These are phyloP conservation scores for Mycena indigotica DNA, from an alignment of 768 basidiomycete genomes.

Conservation along the genomic window DNA sequence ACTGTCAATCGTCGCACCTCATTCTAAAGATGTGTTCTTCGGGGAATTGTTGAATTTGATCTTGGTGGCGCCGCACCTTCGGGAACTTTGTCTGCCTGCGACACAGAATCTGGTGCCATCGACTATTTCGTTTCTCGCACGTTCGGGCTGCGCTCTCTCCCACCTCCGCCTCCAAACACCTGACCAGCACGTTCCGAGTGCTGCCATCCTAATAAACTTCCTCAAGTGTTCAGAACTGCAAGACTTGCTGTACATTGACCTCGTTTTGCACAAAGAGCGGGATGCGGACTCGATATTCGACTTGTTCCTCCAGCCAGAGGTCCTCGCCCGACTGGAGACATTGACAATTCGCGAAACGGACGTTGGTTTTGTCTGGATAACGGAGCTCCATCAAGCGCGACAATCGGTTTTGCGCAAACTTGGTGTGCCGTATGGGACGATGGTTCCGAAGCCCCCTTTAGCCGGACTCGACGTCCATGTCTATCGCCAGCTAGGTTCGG, in stretches of 20 bases:
- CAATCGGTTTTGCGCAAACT: background rate
- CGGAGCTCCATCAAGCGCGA: background rate
- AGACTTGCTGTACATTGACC: background rate
- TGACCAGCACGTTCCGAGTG: background rate
- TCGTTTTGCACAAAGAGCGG: background rate
- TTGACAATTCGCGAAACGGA: background rate
- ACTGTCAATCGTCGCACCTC: background rate
- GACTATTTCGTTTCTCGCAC: background rate
- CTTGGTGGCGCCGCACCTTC: background rate
- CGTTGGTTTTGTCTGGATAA: background rate
- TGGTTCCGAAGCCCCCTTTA: background rate
- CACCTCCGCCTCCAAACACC: background rate
- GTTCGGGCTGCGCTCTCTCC: background rate
- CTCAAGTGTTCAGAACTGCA: background rate
- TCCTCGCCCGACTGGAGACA: background rate
- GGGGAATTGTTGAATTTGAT: background rate
- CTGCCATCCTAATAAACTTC: background rate
- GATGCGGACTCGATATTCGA: background rate
- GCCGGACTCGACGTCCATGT: background rate
- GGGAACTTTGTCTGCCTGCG: background rate
- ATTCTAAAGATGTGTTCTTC: background rate
- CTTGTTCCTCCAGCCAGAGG: background rate
- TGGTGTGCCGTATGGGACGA: background rate
- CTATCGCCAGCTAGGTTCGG: background rate
- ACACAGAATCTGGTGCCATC: background rate